phyloP scores from a whole-genome alignment of 441 rosid genomes.

The Brassica hybrid region DNA sequence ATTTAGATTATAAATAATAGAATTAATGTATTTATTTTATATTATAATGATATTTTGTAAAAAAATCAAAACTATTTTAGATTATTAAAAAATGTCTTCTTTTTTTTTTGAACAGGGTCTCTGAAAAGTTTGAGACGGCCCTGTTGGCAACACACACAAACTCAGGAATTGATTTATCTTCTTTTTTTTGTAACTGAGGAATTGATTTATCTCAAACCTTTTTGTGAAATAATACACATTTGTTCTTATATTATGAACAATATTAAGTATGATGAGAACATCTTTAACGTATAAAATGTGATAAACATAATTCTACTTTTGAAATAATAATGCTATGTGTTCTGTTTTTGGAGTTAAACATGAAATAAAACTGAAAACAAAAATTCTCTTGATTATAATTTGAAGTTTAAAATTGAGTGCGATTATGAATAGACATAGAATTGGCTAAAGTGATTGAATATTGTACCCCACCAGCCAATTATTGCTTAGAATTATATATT shows the following conservation, averaged over 20 bases:
- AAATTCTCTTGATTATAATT: background rate
- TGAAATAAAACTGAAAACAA: background rate
- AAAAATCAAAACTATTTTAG: too few relatives aligned
- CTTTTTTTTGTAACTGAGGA: too few relatives aligned
- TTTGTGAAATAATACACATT: background rate
- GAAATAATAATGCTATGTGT: background rate
- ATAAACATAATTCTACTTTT: too few relatives aligned
- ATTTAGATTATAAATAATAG: too few relatives aligned
- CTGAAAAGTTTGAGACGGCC: too few relatives aligned
- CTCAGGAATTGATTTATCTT: background rate
- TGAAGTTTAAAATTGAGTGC: background rate
- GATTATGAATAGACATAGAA: background rate
- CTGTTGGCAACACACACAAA: constrained; percentile 6
- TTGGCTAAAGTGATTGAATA: constrained; percentile 16
- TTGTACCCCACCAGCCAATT: constrained; percentile 33
- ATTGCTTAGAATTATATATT: background rate
- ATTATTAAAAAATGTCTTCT: too few relatives aligned
- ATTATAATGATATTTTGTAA: too few relatives aligned
- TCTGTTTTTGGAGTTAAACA: background rate
- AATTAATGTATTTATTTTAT: too few relatives aligned
- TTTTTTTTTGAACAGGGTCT: too few relatives aligned
- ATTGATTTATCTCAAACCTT: background rate
- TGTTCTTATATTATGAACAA: background rate
- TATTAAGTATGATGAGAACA: background rate
- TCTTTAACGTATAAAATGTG: background rate